A percentile compares a stretch with the other conserved stretches of the same genome.
Evolutionary conservation across 2,329 filamentous ascomycete genomes (phyloP).

Genomic region (Didymosphaeria variabile): DNA sequence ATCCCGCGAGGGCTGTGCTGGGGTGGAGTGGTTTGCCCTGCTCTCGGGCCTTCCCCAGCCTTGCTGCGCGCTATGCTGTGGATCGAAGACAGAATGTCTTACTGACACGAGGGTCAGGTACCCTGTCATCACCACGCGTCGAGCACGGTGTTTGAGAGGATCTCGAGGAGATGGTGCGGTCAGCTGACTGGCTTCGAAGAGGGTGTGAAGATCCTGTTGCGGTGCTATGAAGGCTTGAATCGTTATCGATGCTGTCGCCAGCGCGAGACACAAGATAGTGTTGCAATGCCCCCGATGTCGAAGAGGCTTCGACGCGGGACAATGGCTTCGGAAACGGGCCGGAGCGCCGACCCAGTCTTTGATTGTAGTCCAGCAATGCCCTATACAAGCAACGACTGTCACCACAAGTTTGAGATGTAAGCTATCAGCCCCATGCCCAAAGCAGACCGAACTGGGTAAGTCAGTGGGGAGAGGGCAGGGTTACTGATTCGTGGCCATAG

Average conservation of each 20-base stretch:
- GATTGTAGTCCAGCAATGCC: neutral
- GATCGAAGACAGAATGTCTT: neutral
- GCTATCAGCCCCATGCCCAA: slow-evolving; percentile 4
- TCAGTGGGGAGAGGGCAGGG: neutral
- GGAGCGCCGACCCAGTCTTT: neutral
- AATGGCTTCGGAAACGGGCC: neutral
- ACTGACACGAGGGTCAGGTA: slow-evolving; percentile 4
- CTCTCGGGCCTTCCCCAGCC: neutral
- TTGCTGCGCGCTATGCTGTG: neutral
- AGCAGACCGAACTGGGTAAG: neutral
- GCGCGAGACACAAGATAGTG: neutral
- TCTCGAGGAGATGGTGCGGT: slow-evolving; percentile 11
- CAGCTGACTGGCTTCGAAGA: slow-evolving; percentile 17
- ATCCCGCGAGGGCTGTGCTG: too few species aligned
- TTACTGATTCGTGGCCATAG: slow-evolving; percentile 7
- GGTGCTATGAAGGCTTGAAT: neutral
- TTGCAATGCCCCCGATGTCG: neutral
- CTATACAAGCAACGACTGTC: neutral
- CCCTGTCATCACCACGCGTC: slow-evolving; percentile 13
- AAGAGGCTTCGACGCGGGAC: neutral
- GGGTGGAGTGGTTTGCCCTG: slow-evolving; percentile 5
- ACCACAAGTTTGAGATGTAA: slow-evolving; percentile 1
- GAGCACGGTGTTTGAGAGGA: slow-evolving; percentile 11
- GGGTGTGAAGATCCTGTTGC: neutral
- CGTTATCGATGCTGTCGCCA: neutral